Conservation (phyloP, 495 filamentous ascomycete species). For the Penicillium cinerascens region DNA sequence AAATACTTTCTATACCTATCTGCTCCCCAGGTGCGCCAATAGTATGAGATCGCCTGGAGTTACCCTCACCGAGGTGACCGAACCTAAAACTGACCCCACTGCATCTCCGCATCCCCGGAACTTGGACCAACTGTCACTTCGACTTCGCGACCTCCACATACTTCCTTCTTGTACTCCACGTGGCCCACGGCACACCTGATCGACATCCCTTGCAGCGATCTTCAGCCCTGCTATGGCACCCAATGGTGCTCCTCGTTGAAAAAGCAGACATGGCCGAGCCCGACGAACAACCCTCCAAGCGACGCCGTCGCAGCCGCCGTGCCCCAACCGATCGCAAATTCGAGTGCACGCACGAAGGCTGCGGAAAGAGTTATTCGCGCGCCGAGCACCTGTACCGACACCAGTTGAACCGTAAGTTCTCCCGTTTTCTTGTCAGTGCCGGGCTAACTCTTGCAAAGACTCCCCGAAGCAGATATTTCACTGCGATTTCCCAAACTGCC, state of each 20-base stretch:
- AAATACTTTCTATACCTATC: not conserved
- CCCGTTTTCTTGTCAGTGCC: no score
- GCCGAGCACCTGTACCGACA: constrained; percentile 97
- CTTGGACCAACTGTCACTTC: not conserved
- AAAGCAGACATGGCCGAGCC: constrained; percentile 23
- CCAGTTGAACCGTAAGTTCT: constrained; percentile 80
- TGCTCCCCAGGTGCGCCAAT: not conserved
- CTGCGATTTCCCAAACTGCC: constrained; percentile 91
- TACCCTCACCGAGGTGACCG: constrained; percentile 1
- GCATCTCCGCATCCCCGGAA: not conserved
- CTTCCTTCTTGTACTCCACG: not conserved
- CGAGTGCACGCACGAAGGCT: constrained; percentile 82
- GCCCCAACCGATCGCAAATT: constrained; percentile 87
- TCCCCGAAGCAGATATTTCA: constrained; percentile 90
- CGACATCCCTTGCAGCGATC: constrained; percentile 3
- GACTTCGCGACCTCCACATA: not conserved
- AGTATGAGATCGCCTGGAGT: not conserved
- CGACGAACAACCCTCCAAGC: constrained; percentile 28
- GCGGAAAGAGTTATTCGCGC: constrained; percentile 93
- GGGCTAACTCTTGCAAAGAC: constrained; percentile 39
- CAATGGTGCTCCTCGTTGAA: constrained; percentile 17
- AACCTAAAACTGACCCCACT: constrained; percentile 2
- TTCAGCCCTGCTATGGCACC: constrained; percentile 23
- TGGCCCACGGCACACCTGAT: not conserved
- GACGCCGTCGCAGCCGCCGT: constrained; percentile 55